A percentile compares a stretch with the other conserved stretches of the same genome.
phyloP scores from a whole-genome alignment of 768 basidiomycete species.

The Candolleomyces eurysporus region DNA sequence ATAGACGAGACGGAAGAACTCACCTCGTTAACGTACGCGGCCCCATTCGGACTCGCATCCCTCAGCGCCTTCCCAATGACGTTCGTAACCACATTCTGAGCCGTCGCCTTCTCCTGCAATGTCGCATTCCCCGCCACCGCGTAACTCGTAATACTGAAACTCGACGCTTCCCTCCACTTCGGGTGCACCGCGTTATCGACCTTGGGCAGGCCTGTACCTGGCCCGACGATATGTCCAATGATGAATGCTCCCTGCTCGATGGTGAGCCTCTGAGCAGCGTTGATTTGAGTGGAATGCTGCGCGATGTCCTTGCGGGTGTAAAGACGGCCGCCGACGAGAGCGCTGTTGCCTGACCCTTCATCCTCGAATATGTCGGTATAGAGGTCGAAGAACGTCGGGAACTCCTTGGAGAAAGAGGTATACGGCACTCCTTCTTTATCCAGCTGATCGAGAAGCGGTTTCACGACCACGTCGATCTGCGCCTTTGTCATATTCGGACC shows the following conservation, averaged over 20 bases:
- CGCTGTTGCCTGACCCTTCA: constrained; percentile 2
- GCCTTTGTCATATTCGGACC: constrained; percentile 12
- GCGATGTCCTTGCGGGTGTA: constrained; percentile 11
- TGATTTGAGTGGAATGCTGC: constrained; percentile 7
- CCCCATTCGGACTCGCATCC: constrained; percentile 14
- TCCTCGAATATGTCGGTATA: constrained; percentile 16
- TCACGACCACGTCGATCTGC: constrained; percentile 6
- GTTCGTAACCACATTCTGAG: constrained; percentile 10
- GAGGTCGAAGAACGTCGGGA: constrained; percentile 14
- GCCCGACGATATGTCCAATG: constrained; percentile 12
- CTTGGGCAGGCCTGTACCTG: constrained; percentile 2
- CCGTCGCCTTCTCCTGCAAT: constrained; percentile 10
- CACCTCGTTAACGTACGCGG: constrained; percentile 12
- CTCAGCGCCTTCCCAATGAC: constrained; percentile 10
- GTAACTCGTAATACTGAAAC: constrained; percentile 1
- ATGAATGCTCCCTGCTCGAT: constrained; percentile 6
- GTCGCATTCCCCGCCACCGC: constrained; percentile 1
- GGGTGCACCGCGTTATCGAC: constrained; percentile 11
- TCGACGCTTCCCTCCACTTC: constrained; percentile 5
- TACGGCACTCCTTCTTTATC: constrained; percentile 11
- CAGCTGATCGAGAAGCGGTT: constrained; percentile 12
- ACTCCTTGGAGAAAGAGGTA: constrained; percentile 5
- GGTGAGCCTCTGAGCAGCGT: constrained; percentile 5
- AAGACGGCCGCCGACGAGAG: constrained; percentile 12
- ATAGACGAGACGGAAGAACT: no score